phyloP scores from a whole-genome alignment of 257 asterid genomes.

The Solanum chilense region DNA sequence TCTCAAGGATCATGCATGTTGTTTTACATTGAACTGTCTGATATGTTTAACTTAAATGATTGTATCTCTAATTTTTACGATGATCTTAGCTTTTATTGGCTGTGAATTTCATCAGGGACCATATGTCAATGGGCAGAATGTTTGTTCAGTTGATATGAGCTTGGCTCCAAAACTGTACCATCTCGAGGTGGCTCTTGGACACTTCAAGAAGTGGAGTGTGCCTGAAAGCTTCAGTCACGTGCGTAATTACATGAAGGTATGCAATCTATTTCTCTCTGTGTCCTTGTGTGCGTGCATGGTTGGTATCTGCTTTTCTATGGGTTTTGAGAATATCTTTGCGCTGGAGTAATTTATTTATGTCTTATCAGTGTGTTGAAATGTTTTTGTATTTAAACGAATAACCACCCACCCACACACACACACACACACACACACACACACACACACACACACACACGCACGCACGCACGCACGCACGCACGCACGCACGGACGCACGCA shows the following conservation, averaged over 20 bases:
- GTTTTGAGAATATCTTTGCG: too few species aligned
- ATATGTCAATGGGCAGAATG: conserved; percentile 44
- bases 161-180: conserved; percentile 74
- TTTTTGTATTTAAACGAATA: too few species aligned
- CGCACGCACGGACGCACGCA: too few species aligned
- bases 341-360: too few species aligned
- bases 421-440: rapidly evolving
- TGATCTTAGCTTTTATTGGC: not conserved
- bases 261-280: not conserved
- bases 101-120: conserved; percentile 39
- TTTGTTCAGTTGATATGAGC: conserved; percentile 59
- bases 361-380: too few species aligned
- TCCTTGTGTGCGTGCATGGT: not conserved
- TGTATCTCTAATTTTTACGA: not conserved
- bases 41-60: not conserved
- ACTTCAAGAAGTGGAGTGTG: conserved; percentile 60
- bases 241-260: conserved; percentile 55
- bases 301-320: not conserved
- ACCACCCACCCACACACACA: rapidly evolving
- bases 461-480: too few species aligned
- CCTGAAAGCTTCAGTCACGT: conserved; percentile 54
- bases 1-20: conserved; percentile 47
- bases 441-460: too few species aligned
- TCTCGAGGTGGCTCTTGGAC: conserved; percentile 58
- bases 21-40: not conserved